Evolutionary conservation across 1,284 basidiomycete species (phyloP).

Genomic region (Pholiota adiposa): DNA sequence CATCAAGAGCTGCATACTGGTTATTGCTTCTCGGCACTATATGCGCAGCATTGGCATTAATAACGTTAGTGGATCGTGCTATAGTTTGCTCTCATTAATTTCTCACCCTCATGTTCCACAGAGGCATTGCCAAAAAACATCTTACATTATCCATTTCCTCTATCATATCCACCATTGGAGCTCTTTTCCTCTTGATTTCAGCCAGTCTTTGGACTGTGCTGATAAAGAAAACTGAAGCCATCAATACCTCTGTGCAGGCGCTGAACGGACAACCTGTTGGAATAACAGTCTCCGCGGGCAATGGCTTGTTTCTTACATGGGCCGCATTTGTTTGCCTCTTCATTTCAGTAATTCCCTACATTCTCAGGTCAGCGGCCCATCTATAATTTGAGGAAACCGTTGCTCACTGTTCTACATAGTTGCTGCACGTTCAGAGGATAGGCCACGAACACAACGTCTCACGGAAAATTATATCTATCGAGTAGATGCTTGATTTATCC

Average conservation of each 20-base stretch:
- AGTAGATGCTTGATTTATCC: slow-evolving; percentile 1
- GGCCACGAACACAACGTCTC: slow-evolving; percentile 17
- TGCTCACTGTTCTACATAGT: slow-evolving; percentile 19
- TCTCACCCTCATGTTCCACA: slow-evolving; percentile 33
- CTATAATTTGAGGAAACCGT: background rate
- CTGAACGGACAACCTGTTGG: slow-evolving; percentile 51
- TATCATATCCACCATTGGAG: slow-evolving; percentile 55
- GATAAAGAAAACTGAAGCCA: slow-evolving; percentile 61
- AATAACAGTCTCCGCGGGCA: slow-evolving; percentile 63
- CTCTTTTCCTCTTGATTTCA: slow-evolving; percentile 67
- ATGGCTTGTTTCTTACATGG: slow-evolving; percentile 69
- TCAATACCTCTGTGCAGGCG: slow-evolving; percentile 54
- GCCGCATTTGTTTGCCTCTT: slow-evolving; percentile 68
- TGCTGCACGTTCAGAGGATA: slow-evolving; percentile 61
- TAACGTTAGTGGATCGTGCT: slow-evolving; percentile 46
- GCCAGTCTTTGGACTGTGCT: slow-evolving; percentile 78
- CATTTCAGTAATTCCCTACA: slow-evolving; percentile 69
- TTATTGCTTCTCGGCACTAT: slow-evolving; percentile 76
- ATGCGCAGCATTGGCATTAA: slow-evolving; percentile 62
- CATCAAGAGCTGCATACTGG: slow-evolving; percentile 74
- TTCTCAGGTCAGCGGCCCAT: slow-evolving; percentile 60
- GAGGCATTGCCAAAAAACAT: slow-evolving; percentile 69
- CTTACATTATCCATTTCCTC: slow-evolving; percentile 72
- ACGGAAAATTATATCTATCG: background rate
- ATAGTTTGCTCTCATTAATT: slow-evolving; percentile 1